These are phyloP conservation scores for Eucalyptus polyanthemos DNA, from an alignment of 345 rosid genomes.

Conservation along the genomic window DNA sequence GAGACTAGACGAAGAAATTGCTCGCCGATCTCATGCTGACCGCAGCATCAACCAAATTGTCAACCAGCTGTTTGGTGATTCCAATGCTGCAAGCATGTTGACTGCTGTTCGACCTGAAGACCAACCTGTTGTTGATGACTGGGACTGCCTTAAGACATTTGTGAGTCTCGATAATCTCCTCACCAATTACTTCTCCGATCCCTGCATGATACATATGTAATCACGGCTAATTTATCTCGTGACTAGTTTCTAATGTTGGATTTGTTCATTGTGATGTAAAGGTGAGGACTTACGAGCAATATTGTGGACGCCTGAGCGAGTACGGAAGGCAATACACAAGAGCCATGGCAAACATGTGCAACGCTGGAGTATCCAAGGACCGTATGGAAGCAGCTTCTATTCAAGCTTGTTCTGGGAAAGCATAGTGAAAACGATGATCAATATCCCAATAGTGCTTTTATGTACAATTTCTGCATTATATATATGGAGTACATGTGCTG, in stretches of 20 bases:
- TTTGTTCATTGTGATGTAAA: background rate
- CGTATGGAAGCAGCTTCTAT: background rate
- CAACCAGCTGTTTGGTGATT: slow-evolving; percentile 5
- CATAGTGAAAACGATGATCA: background rate
- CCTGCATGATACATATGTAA: background rate
- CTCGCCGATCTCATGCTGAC: slow-evolving; percentile 22
- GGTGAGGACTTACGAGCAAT: slow-evolving; percentile 17
- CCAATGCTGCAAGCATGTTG: background rate
- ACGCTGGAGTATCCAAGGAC: slow-evolving; percentile 4
- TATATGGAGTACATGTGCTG: background rate
- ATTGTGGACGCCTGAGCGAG: slow-evolving; percentile 10
- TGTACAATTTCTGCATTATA: background rate
- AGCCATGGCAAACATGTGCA: slow-evolving; percentile 31
- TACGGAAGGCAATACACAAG: slow-evolving; percentile 26
- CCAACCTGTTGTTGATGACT: slow-evolving; percentile 26
- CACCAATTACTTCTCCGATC: background rate
- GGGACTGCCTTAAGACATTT: slow-evolving; percentile 31
- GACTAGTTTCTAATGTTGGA: too few species aligned
- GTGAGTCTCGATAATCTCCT: background rate
- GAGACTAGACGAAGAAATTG: slow-evolving; percentile 4
- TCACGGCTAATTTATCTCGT: background rate
- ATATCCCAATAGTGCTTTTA: background rate
- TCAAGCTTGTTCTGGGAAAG: background rate
- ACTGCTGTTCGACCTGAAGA: slow-evolving; percentile 3
- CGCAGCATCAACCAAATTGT: slow-evolving; percentile 12